Percentiles rank a stretch among this genome's conserved stretches.
Conservation (phyloP, 495 filamentous ascomycete genomes). For the Acidomyces sp. region DNA sequence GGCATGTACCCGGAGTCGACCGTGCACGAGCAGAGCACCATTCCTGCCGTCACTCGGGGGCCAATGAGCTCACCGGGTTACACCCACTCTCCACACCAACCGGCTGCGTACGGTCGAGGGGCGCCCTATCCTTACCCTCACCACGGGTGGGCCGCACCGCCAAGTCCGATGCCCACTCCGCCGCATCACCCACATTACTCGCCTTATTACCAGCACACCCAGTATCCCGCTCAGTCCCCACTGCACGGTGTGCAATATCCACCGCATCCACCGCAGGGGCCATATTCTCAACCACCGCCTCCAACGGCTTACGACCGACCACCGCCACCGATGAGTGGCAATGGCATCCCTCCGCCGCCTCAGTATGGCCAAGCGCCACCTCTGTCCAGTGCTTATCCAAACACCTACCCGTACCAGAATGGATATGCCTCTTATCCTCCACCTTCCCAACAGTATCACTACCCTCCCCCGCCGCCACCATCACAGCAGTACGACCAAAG, state of each 20-base stretch:
- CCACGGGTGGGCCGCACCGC: slow-evolving; percentile 27
- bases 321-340: slow-evolving; percentile 22
- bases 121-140: slow-evolving; percentile 33
- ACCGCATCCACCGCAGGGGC: slow-evolving; percentile 16
- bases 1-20: slow-evolving; percentile 96
- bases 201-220: slow-evolving; percentile 18
- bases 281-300: slow-evolving; percentile 8
- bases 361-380: slow-evolving; percentile 13
- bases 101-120: slow-evolving; percentile 28
- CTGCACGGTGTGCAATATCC: slow-evolving; percentile 23
- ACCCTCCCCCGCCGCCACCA: slow-evolving; percentile 2
- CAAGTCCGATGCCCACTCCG: slow-evolving; percentile 23
- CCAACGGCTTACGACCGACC: slow-evolving; percentile 23
- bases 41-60: slow-evolving; percentile 49
- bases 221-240: slow-evolving; percentile 16
- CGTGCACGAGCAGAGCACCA: slow-evolving; percentile 66
- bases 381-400: background rate
- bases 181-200: slow-evolving; percentile 18
- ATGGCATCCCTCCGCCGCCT: slow-evolving; percentile 23
- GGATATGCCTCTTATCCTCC: slow-evolving; percentile 3
- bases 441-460: background rate
- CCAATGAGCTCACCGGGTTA: slow-evolving; percentile 48
- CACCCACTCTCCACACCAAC: slow-evolving; percentile 38
- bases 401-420: slow-evolving; percentile 7
- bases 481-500: slow-evolving; percentile 3